Evolutionary conservation across 1,284 basidiomycete genomes (phyloP), one percentile per base, ranked within the genome.

Genomic region (Trametes pubescens): DNA sequence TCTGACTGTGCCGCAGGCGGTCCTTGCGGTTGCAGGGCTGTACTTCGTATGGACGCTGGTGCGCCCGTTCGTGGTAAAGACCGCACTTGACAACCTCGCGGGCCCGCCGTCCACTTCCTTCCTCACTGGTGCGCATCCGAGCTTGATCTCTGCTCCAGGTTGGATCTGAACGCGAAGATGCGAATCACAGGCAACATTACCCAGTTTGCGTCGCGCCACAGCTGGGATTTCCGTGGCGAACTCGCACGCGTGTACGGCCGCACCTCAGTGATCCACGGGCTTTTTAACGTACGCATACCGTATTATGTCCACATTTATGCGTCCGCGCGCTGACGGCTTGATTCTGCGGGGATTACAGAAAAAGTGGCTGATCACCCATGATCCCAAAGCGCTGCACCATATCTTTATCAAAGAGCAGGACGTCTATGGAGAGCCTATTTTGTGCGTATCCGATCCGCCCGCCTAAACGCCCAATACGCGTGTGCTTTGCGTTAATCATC

Each of bases 401-500:
- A 70, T 79, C 10, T 48, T 78, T 34, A 65, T 76, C 29, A 78
- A 76, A 59, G 77, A 78, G 13, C 72, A 74, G 51, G 65, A 74
- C 22, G 58, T 70, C 35, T 78, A 74, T 58, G 72, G 74, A 29
- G 73, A 76, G 48, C 62, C 67, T 18, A 35, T 63, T 2, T 1
- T 29, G 61, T 71, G 48, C 18, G 67, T 61, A 11, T 13, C 21
- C 34, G 1, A 32, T 32, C 29, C 29, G 29, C 29, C 29, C 21
- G 13, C 14, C 18, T 3, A 11, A 21, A 34, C 22, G n/a, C n/a
- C n/a, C 34, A 8, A 2, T 14, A 5, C 11, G 32, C 14, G n/a
- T 29, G n/a, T 6, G 26, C 46, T 47, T 6, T 4, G 37, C 4
- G 2, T 16, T 24, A 14, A 26, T 16, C 18, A 9, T 5, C 14